These are phyloP conservation scores for Aureobasidium uvarum DNA, from an alignment of 2,329 filamentous ascomycete genomes.

Conservation along the genomic window DNA sequence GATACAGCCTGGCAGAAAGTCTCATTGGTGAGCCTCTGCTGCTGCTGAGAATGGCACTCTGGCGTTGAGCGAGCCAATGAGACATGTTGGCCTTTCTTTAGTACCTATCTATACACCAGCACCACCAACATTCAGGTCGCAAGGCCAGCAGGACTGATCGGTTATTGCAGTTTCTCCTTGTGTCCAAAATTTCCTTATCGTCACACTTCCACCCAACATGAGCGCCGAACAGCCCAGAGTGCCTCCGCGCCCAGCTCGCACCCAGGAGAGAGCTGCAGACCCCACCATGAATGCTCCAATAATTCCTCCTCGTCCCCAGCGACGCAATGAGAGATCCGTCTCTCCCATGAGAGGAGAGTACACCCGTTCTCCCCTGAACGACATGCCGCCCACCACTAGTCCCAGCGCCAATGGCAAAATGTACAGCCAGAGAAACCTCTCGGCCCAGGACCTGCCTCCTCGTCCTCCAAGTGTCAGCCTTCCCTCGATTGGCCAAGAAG, in stretches of 20 bases:
- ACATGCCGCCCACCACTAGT: slow-evolving; percentile 53
- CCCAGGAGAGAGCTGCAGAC: slow-evolving; percentile 46
- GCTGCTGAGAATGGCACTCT: slow-evolving; percentile 21
- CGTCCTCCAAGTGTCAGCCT: slow-evolving; percentile 76
- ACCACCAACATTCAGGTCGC: slow-evolving; percentile 5
- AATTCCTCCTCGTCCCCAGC: slow-evolving; percentile 75
- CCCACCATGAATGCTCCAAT: slow-evolving; percentile 60
- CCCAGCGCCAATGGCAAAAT: slow-evolving; percentile 40
- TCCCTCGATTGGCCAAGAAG: slow-evolving; percentile 85
- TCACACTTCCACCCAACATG: slow-evolving; percentile 18
- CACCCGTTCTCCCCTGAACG: slow-evolving; percentile 82
- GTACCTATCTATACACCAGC: slow-evolving; percentile 1
- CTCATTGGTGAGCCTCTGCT: slow-evolving; percentile 1
- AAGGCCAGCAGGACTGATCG: slow-evolving; percentile 23
- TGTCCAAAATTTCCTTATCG: background rate
- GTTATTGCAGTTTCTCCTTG: slow-evolving; percentile 12
- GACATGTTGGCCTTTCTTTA: slow-evolving; percentile 5
- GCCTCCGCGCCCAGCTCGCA: slow-evolving; percentile 62
- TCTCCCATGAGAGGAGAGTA: slow-evolving; percentile 77
- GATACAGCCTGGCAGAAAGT: slow-evolving; percentile 2
- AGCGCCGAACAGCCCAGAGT: slow-evolving; percentile 50
- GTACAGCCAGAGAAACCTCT: slow-evolving; percentile 37
- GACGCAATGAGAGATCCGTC: slow-evolving; percentile 67
- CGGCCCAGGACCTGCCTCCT: slow-evolving; percentile 55
- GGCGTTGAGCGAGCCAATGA: slow-evolving; percentile 17